Evolutionary conservation across 2,329 filamentous ascomycete species (phyloP), one percentile per base, ranked within the genome.

Genomic region (Purpureocillium takamizusanense): DNA sequence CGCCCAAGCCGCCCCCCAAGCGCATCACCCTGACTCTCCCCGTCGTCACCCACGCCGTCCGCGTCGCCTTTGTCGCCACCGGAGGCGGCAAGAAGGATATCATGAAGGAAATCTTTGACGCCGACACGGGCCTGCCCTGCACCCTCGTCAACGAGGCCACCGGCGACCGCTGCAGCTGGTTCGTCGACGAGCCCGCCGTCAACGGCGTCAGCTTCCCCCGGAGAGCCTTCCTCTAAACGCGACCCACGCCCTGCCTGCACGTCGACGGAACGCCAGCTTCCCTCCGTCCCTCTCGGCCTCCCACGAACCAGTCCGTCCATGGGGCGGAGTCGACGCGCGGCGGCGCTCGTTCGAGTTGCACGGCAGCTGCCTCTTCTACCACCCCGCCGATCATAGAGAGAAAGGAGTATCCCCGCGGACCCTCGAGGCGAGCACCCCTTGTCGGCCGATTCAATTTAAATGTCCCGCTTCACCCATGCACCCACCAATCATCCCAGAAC

Each of bases 1-100:
- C 87, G 32, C 92, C 92, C 36, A 98, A 98, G 74, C 90, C 90
- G 30, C 92, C 92, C 33, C 76, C 87, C 33, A 82, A 78, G 64
- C 80, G 92, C 53, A 94, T 98, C 60, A 97, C 92, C 2, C 74
- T 98, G 39, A 94, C 86, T 16, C 68, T 98, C 43, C 90, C 89
- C 13, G 92, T 98, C 32, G 83, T 95, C 38, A 85, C 81, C 29
- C 88, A 95, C 60, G 85, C 83, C 30, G 72, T 89, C 45, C 86
- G 81, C 63, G 81, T 97, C 49, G 90, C 81, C 33, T 98, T 97
- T 56, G 82, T 98, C 31, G 88, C 88, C 11, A 95, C 89, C 2
- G 92, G 92, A 9, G 83, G 58, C 3, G 83, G 81, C 37, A 98
- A 98, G 78, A 86, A 86, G 73, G 86, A 85, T 3, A 83, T 97